These are phyloP conservation scores for Fusarium nurragi DNA, from an alignment of 2,329 filamentous ascomycete species.

Conservation along the genomic window DNA sequence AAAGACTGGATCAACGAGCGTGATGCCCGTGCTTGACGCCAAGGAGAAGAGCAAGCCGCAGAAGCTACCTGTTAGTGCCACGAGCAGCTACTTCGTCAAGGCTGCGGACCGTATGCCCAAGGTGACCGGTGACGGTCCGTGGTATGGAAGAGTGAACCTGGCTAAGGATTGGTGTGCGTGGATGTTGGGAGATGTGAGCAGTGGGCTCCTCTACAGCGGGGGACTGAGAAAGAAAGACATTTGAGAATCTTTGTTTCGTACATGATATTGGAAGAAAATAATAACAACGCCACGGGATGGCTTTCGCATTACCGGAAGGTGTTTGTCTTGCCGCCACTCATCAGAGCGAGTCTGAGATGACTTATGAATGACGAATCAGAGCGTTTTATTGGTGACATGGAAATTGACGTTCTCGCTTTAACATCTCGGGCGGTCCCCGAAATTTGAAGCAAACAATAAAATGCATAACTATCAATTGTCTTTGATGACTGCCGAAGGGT, in stretches of 20 bases:
- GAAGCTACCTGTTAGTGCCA: conserved; percentile 43
- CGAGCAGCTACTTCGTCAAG: conserved; percentile 50
- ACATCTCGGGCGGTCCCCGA: no score
- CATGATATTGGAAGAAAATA: neutral
- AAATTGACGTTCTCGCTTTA: neutral
- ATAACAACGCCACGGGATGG: neutral
- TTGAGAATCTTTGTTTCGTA: neutral
- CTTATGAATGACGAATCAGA: neutral
- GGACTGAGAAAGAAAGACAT: conserved; percentile 40
- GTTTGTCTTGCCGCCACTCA: neutral
- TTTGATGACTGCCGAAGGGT: neutral
- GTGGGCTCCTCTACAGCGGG: conserved; percentile 46
- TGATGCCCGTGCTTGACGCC: conserved; percentile 54
- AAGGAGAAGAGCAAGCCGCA: conserved; percentile 40
- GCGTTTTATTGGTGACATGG: neutral
- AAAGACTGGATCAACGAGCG: conserved; percentile 54
- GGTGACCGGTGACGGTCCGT: conserved; percentile 47
- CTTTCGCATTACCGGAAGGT: neutral
- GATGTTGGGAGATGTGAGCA: conserved; percentile 46
- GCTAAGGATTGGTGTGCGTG: conserved; percentile 45
- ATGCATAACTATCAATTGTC: neutral
- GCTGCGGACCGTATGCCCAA: conserved; percentile 51
- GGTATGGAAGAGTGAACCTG: conserved; percentile 50
- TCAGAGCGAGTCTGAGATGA: neutral
- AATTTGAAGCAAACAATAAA: neutral